Conservation (phyloP, 441 rosid genomes). For the Dalechampia spathulata region DNA sequence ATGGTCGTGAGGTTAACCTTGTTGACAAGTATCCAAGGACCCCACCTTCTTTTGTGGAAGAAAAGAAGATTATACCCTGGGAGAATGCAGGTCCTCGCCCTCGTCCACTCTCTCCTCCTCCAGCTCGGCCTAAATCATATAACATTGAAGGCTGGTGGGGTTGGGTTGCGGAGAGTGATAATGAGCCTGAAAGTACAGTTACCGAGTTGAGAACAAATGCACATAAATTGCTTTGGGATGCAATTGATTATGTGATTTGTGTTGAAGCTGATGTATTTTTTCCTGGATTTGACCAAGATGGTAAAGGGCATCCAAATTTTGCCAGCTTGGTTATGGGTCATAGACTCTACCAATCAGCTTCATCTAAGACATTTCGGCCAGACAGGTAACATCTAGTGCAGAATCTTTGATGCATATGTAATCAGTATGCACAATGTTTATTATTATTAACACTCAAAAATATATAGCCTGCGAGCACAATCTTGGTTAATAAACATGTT, state of each 20-base stretch:
- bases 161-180: conserved; percentile 99
- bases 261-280: conserved; percentile 93
- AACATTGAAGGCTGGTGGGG: conserved; percentile 99
- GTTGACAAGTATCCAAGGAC: conserved; percentile 32
- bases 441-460: too few species aligned
- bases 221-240: conserved; percentile 94
- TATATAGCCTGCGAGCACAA: too few species aligned
- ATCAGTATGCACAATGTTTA: too few species aligned
- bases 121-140: conserved; percentile 78
- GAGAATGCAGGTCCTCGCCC: conserved; percentile 73
- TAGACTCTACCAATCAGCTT: conserved; percentile 82
- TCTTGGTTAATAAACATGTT: neutral
- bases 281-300: conserved; percentile 85
- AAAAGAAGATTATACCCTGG: conserved; percentile 51
- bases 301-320: conserved; percentile 89
- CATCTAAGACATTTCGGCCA: conserved; percentile 74
- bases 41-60: conserved; percentile 47
- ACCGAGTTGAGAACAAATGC: conserved; percentile 95
- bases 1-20: conserved; percentile 77
- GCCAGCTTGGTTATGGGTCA: conserved; percentile 95
- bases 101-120: conserved; percentile 94
- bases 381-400: conserved; percentile 51
- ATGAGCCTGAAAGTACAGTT: conserved; percentile 94
- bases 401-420: neutral
- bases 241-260: conserved; percentile 72